Conservation (phyloP, 768 basidiomycete genomes). For the Phlebiopsis flavidoalba region DNA sequence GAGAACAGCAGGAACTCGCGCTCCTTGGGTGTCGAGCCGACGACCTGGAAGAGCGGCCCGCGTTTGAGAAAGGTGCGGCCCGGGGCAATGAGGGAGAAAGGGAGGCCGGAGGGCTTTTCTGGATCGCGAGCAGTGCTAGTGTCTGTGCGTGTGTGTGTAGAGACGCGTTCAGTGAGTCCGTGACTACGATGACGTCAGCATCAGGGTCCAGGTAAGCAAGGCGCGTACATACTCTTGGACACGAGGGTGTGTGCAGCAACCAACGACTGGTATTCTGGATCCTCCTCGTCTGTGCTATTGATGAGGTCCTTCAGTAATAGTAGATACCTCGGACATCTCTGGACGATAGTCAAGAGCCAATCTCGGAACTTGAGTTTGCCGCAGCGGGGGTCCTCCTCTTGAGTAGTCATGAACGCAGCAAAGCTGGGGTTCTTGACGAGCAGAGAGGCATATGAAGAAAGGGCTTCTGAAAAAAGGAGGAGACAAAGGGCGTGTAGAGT, state of each 20-base stretch:
- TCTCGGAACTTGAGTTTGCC: slow-evolving; percentile 73
- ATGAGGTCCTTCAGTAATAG: slow-evolving; percentile 81
- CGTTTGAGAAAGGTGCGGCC: slow-evolving; percentile 77
- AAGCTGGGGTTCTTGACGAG: slow-evolving; percentile 53
- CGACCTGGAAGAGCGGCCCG: slow-evolving; percentile 54
- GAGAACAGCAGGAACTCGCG: slow-evolving; percentile 80
- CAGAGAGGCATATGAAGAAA: slow-evolving; percentile 54
- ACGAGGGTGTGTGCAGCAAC: slow-evolving; percentile 59
- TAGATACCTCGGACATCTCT: slow-evolving; percentile 84
- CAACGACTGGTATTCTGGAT: slow-evolving; percentile 63
- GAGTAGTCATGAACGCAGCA: slow-evolving; percentile 53
- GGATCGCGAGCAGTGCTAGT: slow-evolving; percentile 69
- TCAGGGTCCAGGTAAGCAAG: neutral
- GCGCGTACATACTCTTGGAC: slow-evolving; percentile 56
- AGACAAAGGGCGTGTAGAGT: slow-evolving; percentile 81
- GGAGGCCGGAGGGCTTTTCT: slow-evolving; percentile 68
- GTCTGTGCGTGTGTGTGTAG: slow-evolving; percentile 76
- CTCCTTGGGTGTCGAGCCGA: slow-evolving; percentile 46
- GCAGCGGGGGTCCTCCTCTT: slow-evolving; percentile 67
- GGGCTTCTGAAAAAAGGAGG: slow-evolving; percentile 64
- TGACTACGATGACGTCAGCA: slow-evolving; percentile 46
- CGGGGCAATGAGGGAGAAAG: slow-evolving; percentile 72
- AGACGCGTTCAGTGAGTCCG: slow-evolving; percentile 70
- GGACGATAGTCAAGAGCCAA: slow-evolving; percentile 84
- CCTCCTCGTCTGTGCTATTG: slow-evolving; percentile 54